Conservation (phyloP, 345 rosid genomes). For the Jatropha curcas region DNA sequence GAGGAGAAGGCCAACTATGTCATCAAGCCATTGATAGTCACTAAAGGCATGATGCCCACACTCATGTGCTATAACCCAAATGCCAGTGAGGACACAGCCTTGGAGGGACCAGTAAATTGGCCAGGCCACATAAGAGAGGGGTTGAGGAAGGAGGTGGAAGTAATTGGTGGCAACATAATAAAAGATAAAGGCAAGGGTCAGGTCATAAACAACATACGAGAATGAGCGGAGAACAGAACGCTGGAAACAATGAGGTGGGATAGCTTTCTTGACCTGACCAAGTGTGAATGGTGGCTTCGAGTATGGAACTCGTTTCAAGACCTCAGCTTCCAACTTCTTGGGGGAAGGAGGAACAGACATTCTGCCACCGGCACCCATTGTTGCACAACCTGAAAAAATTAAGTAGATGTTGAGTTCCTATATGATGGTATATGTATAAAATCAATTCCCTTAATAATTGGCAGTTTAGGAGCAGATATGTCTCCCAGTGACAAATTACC, state of each 20-base stretch:
- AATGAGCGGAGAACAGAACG: conserved; percentile 33
- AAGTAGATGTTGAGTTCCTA: background rate
- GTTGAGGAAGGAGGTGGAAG: conserved; percentile 36
- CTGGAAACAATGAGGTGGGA: conserved; percentile 37
- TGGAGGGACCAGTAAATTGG: conserved; percentile 35
- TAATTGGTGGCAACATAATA: conserved; percentile 29
- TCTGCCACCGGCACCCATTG: conserved; percentile 37
- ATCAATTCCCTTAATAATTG: background rate
- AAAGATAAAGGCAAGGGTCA: conserved; percentile 27
- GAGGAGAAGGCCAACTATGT: conserved; percentile 29
- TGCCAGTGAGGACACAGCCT: conserved; percentile 36
- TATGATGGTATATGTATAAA: background rate
- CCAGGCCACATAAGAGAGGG: conserved; percentile 33
- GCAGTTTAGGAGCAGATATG: too few relatives aligned
- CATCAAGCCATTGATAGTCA: conserved; percentile 30
- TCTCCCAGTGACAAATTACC: background rate
- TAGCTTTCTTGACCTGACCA: conserved; percentile 32
- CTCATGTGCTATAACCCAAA: conserved; percentile 40
- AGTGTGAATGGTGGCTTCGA: conserved; percentile 42
- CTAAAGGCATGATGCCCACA: conserved; percentile 46
- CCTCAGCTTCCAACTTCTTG: conserved; percentile 11
- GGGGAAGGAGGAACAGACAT: conserved; percentile 23
- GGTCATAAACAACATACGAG: conserved; percentile 28
- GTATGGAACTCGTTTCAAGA: conserved; percentile 27
- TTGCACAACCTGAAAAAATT: conserved; percentile 20